Evolutionary conservation across 2,329 filamentous ascomycete species (phyloP).

Genomic region (Keithomyces neogunnii): DNA sequence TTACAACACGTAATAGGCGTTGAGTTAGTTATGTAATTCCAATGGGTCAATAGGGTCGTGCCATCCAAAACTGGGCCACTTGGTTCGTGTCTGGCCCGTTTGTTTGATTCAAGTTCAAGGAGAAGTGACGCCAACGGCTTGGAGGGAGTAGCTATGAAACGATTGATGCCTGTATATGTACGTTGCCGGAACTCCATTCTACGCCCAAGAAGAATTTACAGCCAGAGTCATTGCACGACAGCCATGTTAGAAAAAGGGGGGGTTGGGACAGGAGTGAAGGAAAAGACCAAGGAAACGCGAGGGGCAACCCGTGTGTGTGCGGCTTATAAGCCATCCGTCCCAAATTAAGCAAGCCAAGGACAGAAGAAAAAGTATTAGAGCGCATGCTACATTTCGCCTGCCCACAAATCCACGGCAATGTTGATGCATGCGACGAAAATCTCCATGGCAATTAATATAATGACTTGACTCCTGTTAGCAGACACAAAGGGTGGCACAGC

Average conservation of each 20-base stretch:
- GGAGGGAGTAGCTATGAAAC: not conserved
- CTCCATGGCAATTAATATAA: slow-evolving; percentile 90
- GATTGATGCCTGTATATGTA: not conserved
- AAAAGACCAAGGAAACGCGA: too few relatives aligned
- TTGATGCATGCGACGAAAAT: slow-evolving; percentile 90
- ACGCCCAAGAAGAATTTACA: not conserved
- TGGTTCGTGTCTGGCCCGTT: not conserved
- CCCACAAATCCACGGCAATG: slow-evolving; percentile 89
- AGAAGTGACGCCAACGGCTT: too few relatives aligned
- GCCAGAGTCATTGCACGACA: too few relatives aligned
- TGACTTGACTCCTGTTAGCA: slow-evolving; percentile 48
- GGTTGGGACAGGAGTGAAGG: too few relatives aligned
- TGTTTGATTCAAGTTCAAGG: not conserved
- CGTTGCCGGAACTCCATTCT: not conserved
- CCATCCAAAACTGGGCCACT: not conserved
- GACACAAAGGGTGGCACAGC: not conserved
- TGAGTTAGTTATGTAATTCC: not conserved
- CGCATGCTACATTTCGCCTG: slow-evolving; percentile 17
- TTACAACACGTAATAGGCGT: not conserved
- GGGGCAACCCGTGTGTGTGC: too few relatives aligned
- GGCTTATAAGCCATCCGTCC: not conserved
- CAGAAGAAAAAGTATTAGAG: too few relatives aligned
- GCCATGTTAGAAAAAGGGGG: too few relatives aligned
- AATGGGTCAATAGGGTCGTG: not conserved
- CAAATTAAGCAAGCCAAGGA: too few relatives aligned